Conservation (phyloP, 179 eudicot species). For the Pouteria campechiana region DNA sequence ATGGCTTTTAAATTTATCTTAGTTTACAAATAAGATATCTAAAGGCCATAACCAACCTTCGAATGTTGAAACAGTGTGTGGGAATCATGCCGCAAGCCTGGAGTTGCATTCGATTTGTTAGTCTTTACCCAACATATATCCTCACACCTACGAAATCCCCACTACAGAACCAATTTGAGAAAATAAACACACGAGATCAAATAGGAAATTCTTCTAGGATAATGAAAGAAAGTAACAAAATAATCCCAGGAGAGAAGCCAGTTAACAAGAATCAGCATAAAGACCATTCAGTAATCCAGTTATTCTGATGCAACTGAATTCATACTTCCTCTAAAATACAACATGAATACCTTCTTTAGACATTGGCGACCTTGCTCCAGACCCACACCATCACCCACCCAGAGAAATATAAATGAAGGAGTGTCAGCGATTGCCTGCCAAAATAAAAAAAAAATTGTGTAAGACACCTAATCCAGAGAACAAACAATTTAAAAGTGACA, state of each 20-base stretch:
- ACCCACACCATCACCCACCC: constrained; percentile 99
- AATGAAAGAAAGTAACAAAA: constrained; percentile 1
- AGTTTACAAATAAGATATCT: neutral
- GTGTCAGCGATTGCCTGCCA: constrained; percentile 95
- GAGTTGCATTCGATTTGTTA: constrained; percentile 74
- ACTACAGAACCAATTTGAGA: constrained; percentile 36
- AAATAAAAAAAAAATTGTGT: neutral
- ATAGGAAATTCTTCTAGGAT: neutral
- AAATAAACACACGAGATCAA: neutral
- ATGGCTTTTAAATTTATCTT: too few relatives aligned
- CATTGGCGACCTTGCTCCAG: constrained; percentile 98
- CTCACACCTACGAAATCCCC: constrained; percentile 99
- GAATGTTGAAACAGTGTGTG: constrained; percentile 89
- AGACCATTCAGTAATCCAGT: neutral
- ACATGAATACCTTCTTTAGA: constrained; percentile 69
- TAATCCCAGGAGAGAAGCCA: neutral
- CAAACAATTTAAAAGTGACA: neutral
- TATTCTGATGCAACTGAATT: constrained; percentile 1
- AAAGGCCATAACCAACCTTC: constrained; percentile 39
- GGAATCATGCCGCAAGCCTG: constrained; percentile 90
- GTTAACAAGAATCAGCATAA: neutral
- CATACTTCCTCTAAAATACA: too few relatives aligned
- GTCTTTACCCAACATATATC: constrained; percentile 99
- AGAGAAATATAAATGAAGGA: constrained; percentile 91
- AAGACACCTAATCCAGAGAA: neutral